Evolutionary conservation across 495 filamentous ascomycete genomes (phyloP).

Genomic region (Penicillium egyptiacum): DNA sequence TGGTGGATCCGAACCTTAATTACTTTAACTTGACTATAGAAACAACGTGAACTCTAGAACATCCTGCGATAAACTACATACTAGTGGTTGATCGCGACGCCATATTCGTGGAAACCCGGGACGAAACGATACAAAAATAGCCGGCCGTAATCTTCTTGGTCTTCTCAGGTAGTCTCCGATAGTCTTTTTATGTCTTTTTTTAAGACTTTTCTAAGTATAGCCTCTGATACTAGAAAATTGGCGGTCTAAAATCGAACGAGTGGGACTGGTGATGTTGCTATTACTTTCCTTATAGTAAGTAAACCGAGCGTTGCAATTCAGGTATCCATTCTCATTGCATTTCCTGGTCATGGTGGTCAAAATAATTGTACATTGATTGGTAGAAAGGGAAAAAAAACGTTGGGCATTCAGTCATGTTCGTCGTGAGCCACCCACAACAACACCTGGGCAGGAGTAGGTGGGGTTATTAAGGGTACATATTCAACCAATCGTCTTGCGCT

Average conservation of each 20-base stretch:
- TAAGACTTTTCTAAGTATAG: too few species aligned
- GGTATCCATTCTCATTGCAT: neutral
- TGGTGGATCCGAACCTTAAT: neutral
- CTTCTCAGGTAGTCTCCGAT: too few species aligned
- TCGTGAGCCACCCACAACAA: neutral
- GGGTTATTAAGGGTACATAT: neutral
- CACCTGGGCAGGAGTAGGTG: neutral
- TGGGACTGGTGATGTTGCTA: too few species aligned
- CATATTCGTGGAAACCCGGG: neutral
- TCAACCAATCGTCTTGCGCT: constrained; percentile 40
- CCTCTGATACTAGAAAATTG: neutral
- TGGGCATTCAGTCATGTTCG: neutral
- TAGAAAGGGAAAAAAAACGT: neutral
- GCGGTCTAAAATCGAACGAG: too few species aligned
- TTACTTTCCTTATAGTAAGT: neutral
- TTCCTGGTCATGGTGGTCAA: neutral
- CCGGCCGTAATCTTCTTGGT: too few species aligned
- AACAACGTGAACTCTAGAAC: neutral
- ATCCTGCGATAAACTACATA: neutral
- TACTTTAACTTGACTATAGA: neutral
- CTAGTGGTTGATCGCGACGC: neutral
- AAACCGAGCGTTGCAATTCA: neutral
- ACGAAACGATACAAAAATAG: neutral
- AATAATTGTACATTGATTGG: neutral
- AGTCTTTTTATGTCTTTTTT: too few species aligned